These are phyloP conservation scores for Suillus brevipes DNA, from an alignment of 768 basidiomycete genomes.

Conservation along the genomic window DNA sequence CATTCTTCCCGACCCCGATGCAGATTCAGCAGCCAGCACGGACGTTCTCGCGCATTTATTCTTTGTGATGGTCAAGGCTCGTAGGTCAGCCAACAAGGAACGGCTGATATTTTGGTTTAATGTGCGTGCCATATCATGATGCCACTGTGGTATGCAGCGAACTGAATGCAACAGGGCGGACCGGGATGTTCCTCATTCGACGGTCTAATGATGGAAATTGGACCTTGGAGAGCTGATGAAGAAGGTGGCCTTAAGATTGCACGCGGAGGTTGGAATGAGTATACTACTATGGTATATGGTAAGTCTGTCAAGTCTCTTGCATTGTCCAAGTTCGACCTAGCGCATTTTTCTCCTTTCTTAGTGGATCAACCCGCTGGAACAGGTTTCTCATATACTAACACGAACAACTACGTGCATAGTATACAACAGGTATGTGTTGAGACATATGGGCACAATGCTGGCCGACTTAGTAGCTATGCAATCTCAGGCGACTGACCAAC, in stretches of 20 bases:
- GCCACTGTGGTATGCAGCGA: background rate
- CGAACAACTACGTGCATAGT: conserved; percentile 81
- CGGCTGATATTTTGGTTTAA: conserved; percentile 97
- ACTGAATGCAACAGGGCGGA: conserved; percentile 62
- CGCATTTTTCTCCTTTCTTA: conserved; percentile 33
- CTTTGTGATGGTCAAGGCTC: conserved; percentile 88
- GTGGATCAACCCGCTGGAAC: conserved; percentile 99
- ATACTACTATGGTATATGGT: conserved; percentile 92
- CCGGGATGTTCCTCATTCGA: conserved; percentile 98
- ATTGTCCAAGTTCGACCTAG: background rate
- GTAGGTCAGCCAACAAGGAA: conserved; percentile 86
- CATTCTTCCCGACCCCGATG: conserved; percentile 74
- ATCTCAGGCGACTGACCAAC: conserved; percentile 67
- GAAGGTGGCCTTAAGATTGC: conserved; percentile 67
- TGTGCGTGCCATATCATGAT: conserved; percentile 43
- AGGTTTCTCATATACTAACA: conserved; percentile 87
- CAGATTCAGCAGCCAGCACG: conserved; percentile 46
- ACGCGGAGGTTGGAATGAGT: conserved; percentile 97
- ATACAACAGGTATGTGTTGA: conserved; percentile 55
- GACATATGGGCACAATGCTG: background rate
- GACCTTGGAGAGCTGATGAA: conserved; percentile 83
- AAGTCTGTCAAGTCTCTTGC: conserved; percentile 29
- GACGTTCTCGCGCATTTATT: conserved; percentile 77
- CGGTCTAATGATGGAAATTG: conserved; percentile 97
- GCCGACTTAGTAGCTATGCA: background rate